A percentile compares a stretch with the other conserved stretches of the same genome.
phyloP scores from a whole-genome alignment of 257 asterid species.

The Primulina huaijiensis region DNA sequence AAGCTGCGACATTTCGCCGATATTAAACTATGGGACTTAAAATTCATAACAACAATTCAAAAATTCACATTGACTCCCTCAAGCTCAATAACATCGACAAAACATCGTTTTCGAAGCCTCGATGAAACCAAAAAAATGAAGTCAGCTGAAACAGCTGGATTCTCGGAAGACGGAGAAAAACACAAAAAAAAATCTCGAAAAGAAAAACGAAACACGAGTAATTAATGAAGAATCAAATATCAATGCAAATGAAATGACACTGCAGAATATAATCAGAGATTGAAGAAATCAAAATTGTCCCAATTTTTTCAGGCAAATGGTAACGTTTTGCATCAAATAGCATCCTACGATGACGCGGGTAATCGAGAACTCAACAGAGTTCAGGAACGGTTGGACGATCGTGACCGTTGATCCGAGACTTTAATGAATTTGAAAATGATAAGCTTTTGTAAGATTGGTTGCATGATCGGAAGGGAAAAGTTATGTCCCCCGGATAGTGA shows the following conservation, averaged over 20 bases:
- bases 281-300: constrained; percentile 3
- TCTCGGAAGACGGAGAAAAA: constrained; percentile 7
- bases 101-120: not conserved
- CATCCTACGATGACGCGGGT: not conserved
- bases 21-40: constrained; percentile 7
- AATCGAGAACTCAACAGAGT: not conserved
- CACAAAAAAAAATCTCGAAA: not conserved
- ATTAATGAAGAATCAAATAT: not conserved
- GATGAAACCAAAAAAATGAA: not conserved
- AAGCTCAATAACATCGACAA: constrained; percentile 2
- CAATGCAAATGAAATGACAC: not conserved
- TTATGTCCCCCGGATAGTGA: not conserved
- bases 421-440: not conserved
- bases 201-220: not conserved
- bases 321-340: constrained; percentile 35
- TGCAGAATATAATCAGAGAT: not conserved
- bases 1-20: not conserved
- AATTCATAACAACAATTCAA: not conserved
- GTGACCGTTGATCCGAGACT: constrained; percentile 22
- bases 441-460: constrained; percentile 6
- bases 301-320: constrained; percentile 1
- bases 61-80: not conserved
- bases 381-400: constrained; percentile 15
- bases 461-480: constrained; percentile 15
- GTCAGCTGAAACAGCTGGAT: constrained; percentile 31